Base-by-base conservation (phyloP, 108 stramenopile species). In the Skeletonema potamos region DNA sequence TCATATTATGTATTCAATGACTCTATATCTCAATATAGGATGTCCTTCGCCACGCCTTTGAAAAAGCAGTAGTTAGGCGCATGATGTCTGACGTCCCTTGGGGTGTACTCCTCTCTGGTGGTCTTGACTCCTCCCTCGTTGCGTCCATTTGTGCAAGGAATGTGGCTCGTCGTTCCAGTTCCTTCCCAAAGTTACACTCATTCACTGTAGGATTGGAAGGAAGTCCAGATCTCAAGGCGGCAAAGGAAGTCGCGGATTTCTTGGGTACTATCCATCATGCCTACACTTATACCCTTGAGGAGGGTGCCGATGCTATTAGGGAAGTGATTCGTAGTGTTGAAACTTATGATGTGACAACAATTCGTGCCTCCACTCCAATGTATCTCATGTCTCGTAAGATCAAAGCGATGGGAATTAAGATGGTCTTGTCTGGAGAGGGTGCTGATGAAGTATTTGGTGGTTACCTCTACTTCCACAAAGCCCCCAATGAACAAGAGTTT, bases 41-140 rank as follows among this genome's bases (percentile, higher is more conserved):
- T 74, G 76, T 84, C 58, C 82, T 97, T 3, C 89, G 96, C 20
- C 86, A 90, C 28, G 82, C 94, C 32, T 98, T 99, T 84, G 95
- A 95, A 73, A 86, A 89, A 54, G 88, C 98, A 41, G 97, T 99
- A 58, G 86, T 82, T 22, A 84, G 96, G 54, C 93, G 97, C 59
- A 97, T 98, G 97, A 99, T 99, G 98, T 92, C 95, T 46, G 98
- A 99, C 82, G 97, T 98, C n/a, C 97, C 97, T 29, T 98, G 97
- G 97, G 98, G 98, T 43, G 97, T 99, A 39, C 92, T 99, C 58
- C 89, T 99, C 48, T 93, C 91, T 7, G 98, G 98, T 39, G 98
- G 98, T 27, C 87, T 99, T 36, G 98, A 99, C 78, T 97, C 97
- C 18, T 97, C 96, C 22, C 86, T 99, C 63, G 97, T 99, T 41